Conservation (phyloP, 1,139 yeast genomes). For the Debaryomyces fabryi region DNA sequence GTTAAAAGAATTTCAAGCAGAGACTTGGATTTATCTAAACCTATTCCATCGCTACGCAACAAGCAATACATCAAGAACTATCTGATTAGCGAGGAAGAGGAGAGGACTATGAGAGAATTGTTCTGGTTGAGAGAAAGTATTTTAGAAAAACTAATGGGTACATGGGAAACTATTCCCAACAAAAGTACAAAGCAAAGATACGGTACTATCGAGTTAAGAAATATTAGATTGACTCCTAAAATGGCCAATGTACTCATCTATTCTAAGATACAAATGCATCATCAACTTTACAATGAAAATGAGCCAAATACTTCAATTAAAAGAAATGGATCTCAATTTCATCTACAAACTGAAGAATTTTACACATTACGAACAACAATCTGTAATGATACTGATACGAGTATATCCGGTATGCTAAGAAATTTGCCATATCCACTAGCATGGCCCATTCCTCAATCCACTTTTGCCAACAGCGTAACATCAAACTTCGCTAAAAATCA, state of each 20-base stretch:
- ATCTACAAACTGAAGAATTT: slow-evolving; percentile 46
- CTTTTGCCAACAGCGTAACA: slow-evolving; percentile 14
- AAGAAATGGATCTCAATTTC: slow-evolving; percentile 24
- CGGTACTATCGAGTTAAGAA: slow-evolving; percentile 69
- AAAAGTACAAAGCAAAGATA: slow-evolving; percentile 26
- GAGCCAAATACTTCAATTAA: slow-evolving; percentile 12
- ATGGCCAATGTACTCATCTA: slow-evolving; percentile 55
- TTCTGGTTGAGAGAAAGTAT: slow-evolving; percentile 83
- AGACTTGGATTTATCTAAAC: slow-evolving; percentile 45
- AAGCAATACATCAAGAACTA: slow-evolving; percentile 74
- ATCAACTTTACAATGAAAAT: slow-evolving; percentile 26
- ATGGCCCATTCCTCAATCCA: slow-evolving; percentile 16
- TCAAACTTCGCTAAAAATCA: slow-evolving; percentile 18
- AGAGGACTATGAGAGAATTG: slow-evolving; percentile 53
- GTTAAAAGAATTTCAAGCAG: slow-evolving; percentile 54
- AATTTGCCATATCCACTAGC: slow-evolving; percentile 57
- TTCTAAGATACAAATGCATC: slow-evolving; percentile 47
- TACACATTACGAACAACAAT: slow-evolving; percentile 52
- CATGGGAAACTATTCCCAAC: slow-evolving; percentile 52
- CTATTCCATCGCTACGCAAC: slow-evolving; percentile 75
- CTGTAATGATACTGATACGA: slow-evolving; percentile 41
- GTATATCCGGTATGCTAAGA: slow-evolving; percentile 61
- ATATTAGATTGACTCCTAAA: slow-evolving; percentile 58
- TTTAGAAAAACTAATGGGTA: slow-evolving; percentile 59
- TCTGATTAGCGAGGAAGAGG: slow-evolving; percentile 56